These are phyloP conservation scores for Claviceps maximensis DNA, from an alignment of 2,329 filamentous ascomycete genomes.

Conservation along the genomic window DNA sequence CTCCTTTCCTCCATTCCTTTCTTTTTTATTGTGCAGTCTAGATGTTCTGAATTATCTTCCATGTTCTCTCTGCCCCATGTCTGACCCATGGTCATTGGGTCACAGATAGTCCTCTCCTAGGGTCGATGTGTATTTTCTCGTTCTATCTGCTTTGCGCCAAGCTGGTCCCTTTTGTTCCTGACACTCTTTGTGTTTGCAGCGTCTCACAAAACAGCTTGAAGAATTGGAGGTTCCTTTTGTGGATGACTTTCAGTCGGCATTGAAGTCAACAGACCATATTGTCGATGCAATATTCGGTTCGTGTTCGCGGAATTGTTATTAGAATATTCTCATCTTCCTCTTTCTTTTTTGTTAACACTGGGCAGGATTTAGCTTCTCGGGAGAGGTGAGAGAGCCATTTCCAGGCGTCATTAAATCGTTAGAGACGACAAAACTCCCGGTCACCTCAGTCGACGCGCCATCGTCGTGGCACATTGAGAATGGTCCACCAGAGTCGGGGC, in stretches of 20 bases:
- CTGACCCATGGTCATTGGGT: too few relatives aligned
- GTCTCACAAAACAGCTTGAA: constrained; percentile 71
- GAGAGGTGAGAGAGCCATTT: constrained; percentile 87
- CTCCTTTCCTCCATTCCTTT: not conserved
- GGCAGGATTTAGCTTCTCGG: constrained; percentile 78
- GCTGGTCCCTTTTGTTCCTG: not conserved
- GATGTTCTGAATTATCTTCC: too few relatives aligned
- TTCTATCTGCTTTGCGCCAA: not conserved
- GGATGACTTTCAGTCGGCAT: constrained; percentile 58
- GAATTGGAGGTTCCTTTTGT: constrained; percentile 75
- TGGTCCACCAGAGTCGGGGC: constrained; percentile 64
- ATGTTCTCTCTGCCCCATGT: too few relatives aligned
- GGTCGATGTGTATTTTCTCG: not conserved
- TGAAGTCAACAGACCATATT: constrained; percentile 62
- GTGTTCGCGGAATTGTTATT: constrained; percentile 10
- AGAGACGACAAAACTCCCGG: constrained; percentile 57
- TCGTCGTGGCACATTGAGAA: constrained; percentile 88
- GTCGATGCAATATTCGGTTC: constrained; percentile 87
- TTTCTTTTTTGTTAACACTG: constrained; percentile 2
- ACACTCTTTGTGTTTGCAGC: constrained; percentile 35
- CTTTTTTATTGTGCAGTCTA: too few relatives aligned
- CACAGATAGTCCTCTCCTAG: too few relatives aligned
- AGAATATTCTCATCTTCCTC: not conserved
- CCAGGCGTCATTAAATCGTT: constrained; percentile 66
- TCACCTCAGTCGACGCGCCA: constrained; percentile 83